Conservation (phyloP, 768 basidiomycete genomes). For the Mycena kentingensis region DNA sequence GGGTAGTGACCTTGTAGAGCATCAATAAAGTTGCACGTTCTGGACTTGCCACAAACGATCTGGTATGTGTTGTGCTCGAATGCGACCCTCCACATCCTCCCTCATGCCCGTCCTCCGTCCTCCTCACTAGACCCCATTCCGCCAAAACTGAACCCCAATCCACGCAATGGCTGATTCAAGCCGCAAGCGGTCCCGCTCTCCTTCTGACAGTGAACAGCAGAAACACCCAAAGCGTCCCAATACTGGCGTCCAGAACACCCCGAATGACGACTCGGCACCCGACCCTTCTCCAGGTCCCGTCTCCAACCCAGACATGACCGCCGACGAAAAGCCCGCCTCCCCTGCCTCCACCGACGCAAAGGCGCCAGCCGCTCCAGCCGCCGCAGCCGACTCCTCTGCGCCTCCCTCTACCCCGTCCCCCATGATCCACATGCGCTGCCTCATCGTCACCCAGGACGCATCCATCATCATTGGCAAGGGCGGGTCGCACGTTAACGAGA, state of each 20-base stretch:
- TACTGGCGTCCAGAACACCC: conserved; percentile 64
- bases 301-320: conserved; percentile 60
- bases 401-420: conserved; percentile 63
- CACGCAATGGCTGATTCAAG: conserved; percentile 73
- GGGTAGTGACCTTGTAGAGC: too few species aligned
- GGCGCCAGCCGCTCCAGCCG: conserved; percentile 43
- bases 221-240: conserved; percentile 85
- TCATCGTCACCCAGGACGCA: conserved; percentile 99
- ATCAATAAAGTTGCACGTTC: too few species aligned
- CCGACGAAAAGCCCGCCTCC: conserved; percentile 63
- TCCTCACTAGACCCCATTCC: conserved; percentile 33
- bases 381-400: conserved; percentile 51
- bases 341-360: conserved; percentile 46
- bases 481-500: conserved; percentile 97
- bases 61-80: too few species aligned
- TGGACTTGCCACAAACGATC: too few species aligned
- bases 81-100: conserved; percentile 62
- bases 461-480: conserved; percentile 98
- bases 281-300: conserved; percentile 44
- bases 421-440: conserved; percentile 94
- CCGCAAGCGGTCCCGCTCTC: conserved; percentile 86
- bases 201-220: conserved; percentile 77
- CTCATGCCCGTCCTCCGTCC: conserved; percentile 42
- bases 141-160: conserved; percentile 39
- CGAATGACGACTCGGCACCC: conserved; percentile 64